Evolutionary conservation across 441 rosid species (phyloP).

Genomic region (Bruguiera hainesii): DNA sequence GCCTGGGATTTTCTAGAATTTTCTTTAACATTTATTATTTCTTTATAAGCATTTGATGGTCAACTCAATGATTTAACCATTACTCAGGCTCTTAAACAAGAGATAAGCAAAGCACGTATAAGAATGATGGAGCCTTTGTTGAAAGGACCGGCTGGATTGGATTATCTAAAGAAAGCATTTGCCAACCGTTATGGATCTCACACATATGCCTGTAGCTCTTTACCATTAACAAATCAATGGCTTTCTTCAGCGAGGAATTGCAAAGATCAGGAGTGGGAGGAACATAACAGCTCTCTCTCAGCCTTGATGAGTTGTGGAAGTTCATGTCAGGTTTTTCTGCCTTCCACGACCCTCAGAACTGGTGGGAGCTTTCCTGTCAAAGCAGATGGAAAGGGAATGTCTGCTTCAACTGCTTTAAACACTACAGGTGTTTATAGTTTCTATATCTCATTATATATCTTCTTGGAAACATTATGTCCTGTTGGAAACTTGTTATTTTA

Average conservation of each 20-base stretch:
- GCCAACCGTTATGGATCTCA: slow-evolving; percentile 52
- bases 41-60: no score
- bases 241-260: slow-evolving; percentile 43
- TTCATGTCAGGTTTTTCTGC: slow-evolving; percentile 37
- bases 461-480: no score
- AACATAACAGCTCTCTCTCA: slow-evolving; percentile 44
- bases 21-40: no score
- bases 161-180: slow-evolving; percentile 63
- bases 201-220: slow-evolving; percentile 34
- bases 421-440: slow-evolving; percentile 5
- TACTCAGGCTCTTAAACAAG: slow-evolving; percentile 55
- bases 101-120: slow-evolving; percentile 64
- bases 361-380: slow-evolving; percentile 24
- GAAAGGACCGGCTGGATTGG: slow-evolving; percentile 73
- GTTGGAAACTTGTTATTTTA: no score
- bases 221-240: slow-evolving; percentile 54
- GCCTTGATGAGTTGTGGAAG: slow-evolving; percentile 37
- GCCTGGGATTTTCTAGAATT: no score
- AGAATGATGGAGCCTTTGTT: slow-evolving; percentile 68
- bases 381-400: slow-evolving; percentile 4
- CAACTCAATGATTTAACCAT: no score
- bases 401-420: slow-evolving; percentile 10
- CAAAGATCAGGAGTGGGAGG: slow-evolving; percentile 63
- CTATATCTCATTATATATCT: background rate
- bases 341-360: slow-evolving; percentile 57